Percentiles rank a stretch among this genome's conserved stretches.
Evolutionary conservation across 2,329 filamentous ascomycete genomes (phyloP).

Genomic region (Coniochaeta pulveracea): DNA sequence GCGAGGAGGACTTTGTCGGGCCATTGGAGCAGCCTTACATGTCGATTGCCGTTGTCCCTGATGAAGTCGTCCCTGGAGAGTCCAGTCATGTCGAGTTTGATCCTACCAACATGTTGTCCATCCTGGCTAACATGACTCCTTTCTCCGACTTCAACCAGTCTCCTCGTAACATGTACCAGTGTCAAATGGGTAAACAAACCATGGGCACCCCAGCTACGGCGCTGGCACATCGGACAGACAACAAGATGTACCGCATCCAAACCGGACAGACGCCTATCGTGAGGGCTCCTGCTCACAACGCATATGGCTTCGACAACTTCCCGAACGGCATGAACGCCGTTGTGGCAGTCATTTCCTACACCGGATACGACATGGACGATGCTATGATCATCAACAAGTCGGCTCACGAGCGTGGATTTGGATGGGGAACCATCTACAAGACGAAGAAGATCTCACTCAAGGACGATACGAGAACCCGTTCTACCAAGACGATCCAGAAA

Average conservation of each 20-base stretch:
- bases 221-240: constrained; percentile 79
- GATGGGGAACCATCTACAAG: constrained; percentile 94
- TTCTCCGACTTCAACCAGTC: constrained; percentile 99
- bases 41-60: constrained; percentile 87
- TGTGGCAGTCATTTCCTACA: constrained; percentile 97
- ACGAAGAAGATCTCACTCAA: constrained; percentile 84
- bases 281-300: constrained; percentile 83
- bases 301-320: constrained; percentile 96
- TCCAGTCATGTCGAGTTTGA: constrained; percentile 91
- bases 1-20: constrained; percentile 79
- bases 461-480: constrained; percentile 60
- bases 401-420: constrained; percentile 89
- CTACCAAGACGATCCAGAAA: constrained; percentile 60
- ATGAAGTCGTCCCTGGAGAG: constrained; percentile 76
- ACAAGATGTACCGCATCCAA: constrained; percentile 91
- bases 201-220: constrained; percentile 94
- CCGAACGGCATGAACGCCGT: constrained; percentile 93
- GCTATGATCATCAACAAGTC: constrained; percentile 99
- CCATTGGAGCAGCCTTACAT: constrained; percentile 96
- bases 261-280: constrained; percentile 94
- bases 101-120: constrained; percentile 93
- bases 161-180: constrained; percentile 98
- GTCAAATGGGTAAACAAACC: constrained; percentile 98
- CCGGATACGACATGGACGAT: constrained; percentile 99
- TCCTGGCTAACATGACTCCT: constrained; percentile 95